Conservation (phyloP, 805 yeast genomes). For the Saccharomycopsis sp. region DNA sequence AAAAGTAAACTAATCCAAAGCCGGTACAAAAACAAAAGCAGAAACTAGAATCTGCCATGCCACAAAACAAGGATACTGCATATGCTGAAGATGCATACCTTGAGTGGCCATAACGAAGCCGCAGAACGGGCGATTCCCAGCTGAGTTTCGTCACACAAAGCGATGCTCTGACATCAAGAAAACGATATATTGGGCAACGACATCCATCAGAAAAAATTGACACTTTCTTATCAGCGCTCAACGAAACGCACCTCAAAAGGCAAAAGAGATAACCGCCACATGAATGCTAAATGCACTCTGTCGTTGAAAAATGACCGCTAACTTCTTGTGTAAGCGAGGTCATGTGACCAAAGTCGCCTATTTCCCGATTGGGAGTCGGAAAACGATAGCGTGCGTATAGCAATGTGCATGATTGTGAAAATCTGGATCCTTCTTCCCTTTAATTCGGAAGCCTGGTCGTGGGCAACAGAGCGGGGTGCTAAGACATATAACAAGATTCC, state of each 20-base stretch:
- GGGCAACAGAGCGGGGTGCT: too few species aligned
- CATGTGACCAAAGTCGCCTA: not conserved
- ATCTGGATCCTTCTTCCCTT: too few species aligned
- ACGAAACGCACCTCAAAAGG: not conserved
- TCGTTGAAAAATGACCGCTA: slow-evolving; percentile 1
- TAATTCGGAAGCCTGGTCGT: too few species aligned
- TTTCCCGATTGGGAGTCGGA: not conserved
- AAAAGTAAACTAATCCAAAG: not conserved
- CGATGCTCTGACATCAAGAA: not conserved
- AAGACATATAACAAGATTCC: too few species aligned
- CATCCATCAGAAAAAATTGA: not conserved
- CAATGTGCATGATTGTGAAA: not conserved
- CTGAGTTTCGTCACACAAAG: too few species aligned
- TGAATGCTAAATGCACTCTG: not conserved
- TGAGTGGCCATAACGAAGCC: too few species aligned
- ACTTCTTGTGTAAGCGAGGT: slow-evolving; percentile 13
- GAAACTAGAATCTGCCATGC: not conserved
- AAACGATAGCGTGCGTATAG: not conserved
- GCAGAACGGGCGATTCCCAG: too few species aligned
- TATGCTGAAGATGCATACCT: too few species aligned
- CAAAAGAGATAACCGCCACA: not conserved
- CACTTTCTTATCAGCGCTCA: not conserved
- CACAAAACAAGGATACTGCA: too few species aligned
- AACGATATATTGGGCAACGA: not conserved
- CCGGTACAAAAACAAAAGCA: not conserved